phyloP scores from a whole-genome alignment of 2,329 filamentous ascomycete species.

The Microthyrium microscopicum region DNA sequence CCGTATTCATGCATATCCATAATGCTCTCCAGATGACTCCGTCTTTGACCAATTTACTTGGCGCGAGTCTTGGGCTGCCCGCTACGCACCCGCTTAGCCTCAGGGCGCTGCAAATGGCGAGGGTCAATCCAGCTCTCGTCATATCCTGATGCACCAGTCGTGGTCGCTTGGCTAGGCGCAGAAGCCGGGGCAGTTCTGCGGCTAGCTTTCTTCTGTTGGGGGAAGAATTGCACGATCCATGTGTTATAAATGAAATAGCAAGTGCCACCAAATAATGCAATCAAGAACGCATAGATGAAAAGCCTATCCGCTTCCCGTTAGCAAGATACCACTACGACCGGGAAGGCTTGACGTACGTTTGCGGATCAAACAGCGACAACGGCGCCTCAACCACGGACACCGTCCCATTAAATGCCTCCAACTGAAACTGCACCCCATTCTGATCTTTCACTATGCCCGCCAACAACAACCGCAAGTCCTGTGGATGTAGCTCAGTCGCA shows the following conservation, averaged over 20 bases:
- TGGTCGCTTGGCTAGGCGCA: slow-evolving; percentile 51
- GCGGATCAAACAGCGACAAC: slow-evolving; percentile 81
- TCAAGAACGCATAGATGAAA: slow-evolving; percentile 91
- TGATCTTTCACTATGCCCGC: slow-evolving; percentile 54
- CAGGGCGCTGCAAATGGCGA: slow-evolving; percentile 74
- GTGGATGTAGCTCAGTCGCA: slow-evolving; percentile 78
- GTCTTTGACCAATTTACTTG: slow-evolving; percentile 11
- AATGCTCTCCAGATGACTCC: too few relatives aligned
- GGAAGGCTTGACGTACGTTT: slow-evolving; percentile 52
- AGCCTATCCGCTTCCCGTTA: slow-evolving; percentile 41
- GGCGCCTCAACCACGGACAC: slow-evolving; percentile 81
- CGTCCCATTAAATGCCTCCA: slow-evolving; percentile 65
- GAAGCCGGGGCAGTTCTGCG: slow-evolving; percentile 41
- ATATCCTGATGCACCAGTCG: slow-evolving; percentile 57
- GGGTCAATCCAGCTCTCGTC: slow-evolving; percentile 90
- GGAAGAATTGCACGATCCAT: slow-evolving; percentile 92
- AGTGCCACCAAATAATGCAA: slow-evolving; percentile 58
- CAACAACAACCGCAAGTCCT: slow-evolving; percentile 68
- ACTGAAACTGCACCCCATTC: slow-evolving; percentile 54
- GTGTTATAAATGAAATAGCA: slow-evolving; percentile 97
- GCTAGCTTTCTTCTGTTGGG: slow-evolving; percentile 62
- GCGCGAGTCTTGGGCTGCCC: slow-evolving; percentile 23
- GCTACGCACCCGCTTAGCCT: slow-evolving; percentile 44
- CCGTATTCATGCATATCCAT: too few relatives aligned
- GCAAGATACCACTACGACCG: neutral